phyloP scores from a whole-genome alignment of 139 green algal genomes.

The Pycnococcus provasolii region DNA sequence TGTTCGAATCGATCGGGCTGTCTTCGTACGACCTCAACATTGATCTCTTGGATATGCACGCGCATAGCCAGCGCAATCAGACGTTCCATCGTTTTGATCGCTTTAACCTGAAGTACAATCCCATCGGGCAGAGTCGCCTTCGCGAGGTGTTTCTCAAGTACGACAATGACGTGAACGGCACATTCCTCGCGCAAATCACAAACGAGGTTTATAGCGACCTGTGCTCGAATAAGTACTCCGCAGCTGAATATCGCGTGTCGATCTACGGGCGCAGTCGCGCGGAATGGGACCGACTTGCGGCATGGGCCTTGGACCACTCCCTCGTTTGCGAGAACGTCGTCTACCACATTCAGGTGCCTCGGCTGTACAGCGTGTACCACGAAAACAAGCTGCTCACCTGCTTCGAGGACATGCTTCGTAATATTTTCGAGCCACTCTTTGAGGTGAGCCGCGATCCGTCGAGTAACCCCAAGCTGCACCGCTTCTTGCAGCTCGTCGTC shows the following conservation, averaged over 20 bases:
- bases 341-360: slow-evolving; percentile 5
- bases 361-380: slow-evolving; percentile 12
- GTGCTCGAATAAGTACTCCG: slow-evolving; percentile 48
- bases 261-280: slow-evolving; percentile 6
- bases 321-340: background rate
- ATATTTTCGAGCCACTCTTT: slow-evolving; percentile 18
- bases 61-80: slow-evolving; percentile 34
- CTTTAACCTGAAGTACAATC: slow-evolving; percentile 19
- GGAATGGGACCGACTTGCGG: slow-evolving; percentile 1
- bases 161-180: slow-evolving; percentile 15
- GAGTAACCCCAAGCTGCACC: slow-evolving; percentile 6
- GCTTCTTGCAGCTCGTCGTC: slow-evolving; percentile 17
- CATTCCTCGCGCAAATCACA: slow-evolving; percentile 15
- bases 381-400: background rate
- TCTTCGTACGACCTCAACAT: slow-evolving; percentile 11
- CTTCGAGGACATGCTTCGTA: slow-evolving; percentile 7
- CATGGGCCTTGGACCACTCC: slow-evolving; percentile 2
- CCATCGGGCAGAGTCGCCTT: background rate
- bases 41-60: slow-evolving; percentile 49
- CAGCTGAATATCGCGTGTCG: slow-evolving; percentile 4
- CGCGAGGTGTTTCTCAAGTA: slow-evolving; percentile 14
- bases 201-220: slow-evolving; percentile 60
- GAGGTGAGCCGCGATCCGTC: background rate
- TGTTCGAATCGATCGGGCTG: slow-evolving; percentile 5
- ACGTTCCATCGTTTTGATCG: slow-evolving; percentile 12